These are phyloP conservation scores for Leptographium wingfieldii DNA, from an alignment of 2,329 filamentous ascomycete genomes.

Conservation along the genomic window DNA sequence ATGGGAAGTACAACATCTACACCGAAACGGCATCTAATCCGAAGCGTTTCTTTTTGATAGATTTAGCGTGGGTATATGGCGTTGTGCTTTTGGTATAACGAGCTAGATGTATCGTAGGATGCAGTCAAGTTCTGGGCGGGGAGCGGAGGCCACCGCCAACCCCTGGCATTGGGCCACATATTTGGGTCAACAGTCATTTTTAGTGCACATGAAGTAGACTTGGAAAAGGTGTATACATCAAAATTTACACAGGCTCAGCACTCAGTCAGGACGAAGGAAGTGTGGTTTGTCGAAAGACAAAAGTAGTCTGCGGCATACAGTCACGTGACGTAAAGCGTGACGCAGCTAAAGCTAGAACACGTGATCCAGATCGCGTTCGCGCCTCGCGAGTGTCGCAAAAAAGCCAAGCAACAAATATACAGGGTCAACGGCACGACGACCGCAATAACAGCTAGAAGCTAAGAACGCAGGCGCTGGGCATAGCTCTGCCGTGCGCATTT, in stretches of 20 bases:
- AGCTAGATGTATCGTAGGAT: background rate
- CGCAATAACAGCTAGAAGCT: slow-evolving; percentile 6
- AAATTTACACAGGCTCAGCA: background rate
- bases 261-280: background rate
- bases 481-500: slow-evolving; percentile 5
- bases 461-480: slow-evolving; percentile 2
- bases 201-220: background rate
- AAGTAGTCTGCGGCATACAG: no score
- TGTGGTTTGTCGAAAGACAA: no score
- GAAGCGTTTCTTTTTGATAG: background rate
- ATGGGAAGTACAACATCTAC: background rate
- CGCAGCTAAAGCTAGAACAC: background rate
- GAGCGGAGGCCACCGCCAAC: background rate
- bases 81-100: slow-evolving; percentile 7
- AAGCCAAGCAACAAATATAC: slow-evolving; percentile 8
- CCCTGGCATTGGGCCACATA: background rate
- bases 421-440: background rate
- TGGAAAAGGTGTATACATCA: background rate
- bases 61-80: slow-evolving; percentile 4
- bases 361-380: slow-evolving; percentile 3
- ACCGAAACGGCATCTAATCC: background rate
- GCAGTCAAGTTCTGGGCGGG: background rate
- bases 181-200: background rate
- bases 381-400: slow-evolving; percentile 11
- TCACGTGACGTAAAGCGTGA: background rate